Percentiles rank a stretch among this genome's conserved stretches.
phyloP scores from a whole-genome alignment of 2,329 filamentous ascomycete genomes.

The Claviceps capensis region DNA sequence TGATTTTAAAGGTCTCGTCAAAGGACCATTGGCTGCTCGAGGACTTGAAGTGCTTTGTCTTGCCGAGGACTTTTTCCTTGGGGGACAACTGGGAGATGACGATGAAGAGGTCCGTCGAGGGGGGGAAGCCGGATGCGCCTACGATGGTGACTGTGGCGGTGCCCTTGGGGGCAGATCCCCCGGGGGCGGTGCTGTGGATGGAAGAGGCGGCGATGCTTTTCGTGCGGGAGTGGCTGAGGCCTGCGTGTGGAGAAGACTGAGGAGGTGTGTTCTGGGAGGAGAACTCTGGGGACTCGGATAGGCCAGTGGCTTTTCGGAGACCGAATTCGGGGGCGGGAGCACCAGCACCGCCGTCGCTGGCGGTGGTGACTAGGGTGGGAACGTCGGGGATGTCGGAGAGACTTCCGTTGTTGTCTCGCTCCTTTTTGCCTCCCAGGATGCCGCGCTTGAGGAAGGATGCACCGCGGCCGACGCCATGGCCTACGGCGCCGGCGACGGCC shows the following conservation, averaged over 20 bases:
- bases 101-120: conserved; percentile 67
- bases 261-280: conserved; percentile 7
- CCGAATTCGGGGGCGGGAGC: conserved; percentile 21
- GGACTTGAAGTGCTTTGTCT: conserved; percentile 82
- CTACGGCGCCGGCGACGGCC: conserved; percentile 56
- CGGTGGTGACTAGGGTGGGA: conserved; percentile 17
- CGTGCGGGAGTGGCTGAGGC: conserved; percentile 32
- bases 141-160: conserved; percentile 70
- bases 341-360: conserved; percentile 20
- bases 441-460: conserved; percentile 83
- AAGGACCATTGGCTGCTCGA: conserved; percentile 51
- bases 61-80: conserved; percentile 70
- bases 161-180: conserved; percentile 47
- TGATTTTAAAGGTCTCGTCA: conserved; percentile 66
- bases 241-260: conserved; percentile 16
- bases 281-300: conserved; percentile 21
- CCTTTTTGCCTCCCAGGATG: conserved; percentile 60
- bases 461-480: conserved; percentile 73
- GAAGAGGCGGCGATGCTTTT: conserved; percentile 53
- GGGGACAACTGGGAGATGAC: conserved; percentile 51
- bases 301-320: conserved; percentile 28
- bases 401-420: conserved; percentile 42
- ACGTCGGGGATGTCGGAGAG: conserved; percentile 27
- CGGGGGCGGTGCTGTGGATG: conserved; percentile 46
- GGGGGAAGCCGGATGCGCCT: conserved; percentile 63